phyloP scores from a whole-genome alignment of 164 flowering plant genomes.

The Vitis amurensis region DNA sequence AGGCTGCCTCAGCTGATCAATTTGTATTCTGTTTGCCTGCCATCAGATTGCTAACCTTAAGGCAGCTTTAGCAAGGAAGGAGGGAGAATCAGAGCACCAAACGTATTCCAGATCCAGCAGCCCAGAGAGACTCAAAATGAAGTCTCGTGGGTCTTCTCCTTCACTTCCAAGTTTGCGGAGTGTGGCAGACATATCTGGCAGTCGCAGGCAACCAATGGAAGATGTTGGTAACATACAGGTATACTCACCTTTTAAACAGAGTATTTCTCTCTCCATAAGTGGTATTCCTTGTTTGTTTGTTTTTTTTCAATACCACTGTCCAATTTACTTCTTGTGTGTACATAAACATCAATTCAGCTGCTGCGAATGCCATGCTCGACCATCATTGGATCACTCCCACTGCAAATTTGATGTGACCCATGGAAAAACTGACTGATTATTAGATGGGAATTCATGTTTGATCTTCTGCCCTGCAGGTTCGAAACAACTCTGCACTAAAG shows the following conservation, averaged over 20 bases:
- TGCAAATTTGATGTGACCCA: neutral
- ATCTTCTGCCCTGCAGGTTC: slow-evolving; percentile 21
- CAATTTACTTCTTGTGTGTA: no score
- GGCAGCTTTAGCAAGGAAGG: slow-evolving; percentile 79
- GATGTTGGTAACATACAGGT: slow-evolving; percentile 57
- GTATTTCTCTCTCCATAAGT: no score
- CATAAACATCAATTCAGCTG: no score
- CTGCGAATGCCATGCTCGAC: no score
- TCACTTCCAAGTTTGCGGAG: slow-evolving; percentile 28
- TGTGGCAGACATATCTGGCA: slow-evolving; percentile 30
- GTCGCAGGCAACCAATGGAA: slow-evolving; percentile 45
- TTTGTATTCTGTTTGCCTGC: neutral
- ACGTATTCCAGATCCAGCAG: slow-evolving; percentile 34
- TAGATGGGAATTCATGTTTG: neutral
- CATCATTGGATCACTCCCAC: neutral
- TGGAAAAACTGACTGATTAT: neutral
- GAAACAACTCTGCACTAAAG: slow-evolving; percentile 10
- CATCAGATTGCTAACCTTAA: slow-evolving; percentile 70
- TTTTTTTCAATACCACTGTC: no score
- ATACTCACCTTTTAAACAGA: neutral
- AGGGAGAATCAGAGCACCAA: slow-evolving; percentile 37
- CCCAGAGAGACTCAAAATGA: slow-evolving; percentile 45
- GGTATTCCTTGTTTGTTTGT: no score
- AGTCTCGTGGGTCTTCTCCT: slow-evolving; percentile 42
- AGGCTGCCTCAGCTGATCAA: neutral